A percentile compares a stretch with the other conserved stretches of the same genome.
Conservation (phyloP, 768 basidiomycete genomes). For the Leucosporidium creatinivorum region DNA sequence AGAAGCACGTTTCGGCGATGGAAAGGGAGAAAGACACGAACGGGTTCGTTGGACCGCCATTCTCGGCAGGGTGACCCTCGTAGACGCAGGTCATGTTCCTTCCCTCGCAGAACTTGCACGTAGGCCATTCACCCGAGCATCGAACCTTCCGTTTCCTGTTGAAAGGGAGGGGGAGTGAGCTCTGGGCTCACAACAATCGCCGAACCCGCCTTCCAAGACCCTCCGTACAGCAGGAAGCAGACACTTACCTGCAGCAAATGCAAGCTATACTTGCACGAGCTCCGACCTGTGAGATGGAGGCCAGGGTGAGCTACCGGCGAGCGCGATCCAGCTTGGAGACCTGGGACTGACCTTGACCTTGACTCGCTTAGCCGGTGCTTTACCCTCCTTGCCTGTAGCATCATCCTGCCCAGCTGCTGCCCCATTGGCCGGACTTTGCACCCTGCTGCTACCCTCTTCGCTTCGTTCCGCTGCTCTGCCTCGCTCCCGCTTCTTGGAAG, state of each 20-base stretch:
- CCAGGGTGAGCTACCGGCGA: no score
- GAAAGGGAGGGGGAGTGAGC: neutral
- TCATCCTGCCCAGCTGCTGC: neutral
- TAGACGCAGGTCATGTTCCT: conserved; percentile 18
- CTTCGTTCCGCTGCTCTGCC: neutral
- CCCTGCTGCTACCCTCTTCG: neutral
- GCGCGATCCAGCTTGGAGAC: no score
- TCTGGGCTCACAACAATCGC: no score
- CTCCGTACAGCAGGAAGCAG: no score
- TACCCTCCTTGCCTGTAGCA: neutral
- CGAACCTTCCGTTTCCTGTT: conserved; percentile 31
- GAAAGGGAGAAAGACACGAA: neutral
- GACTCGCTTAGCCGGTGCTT: neutral
- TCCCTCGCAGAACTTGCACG: conserved; percentile 17
- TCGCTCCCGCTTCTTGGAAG: neutral
- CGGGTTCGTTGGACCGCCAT: neutral
- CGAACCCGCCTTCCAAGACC: no score
- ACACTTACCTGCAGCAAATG: neutral
- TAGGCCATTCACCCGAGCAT: conserved; percentile 30
- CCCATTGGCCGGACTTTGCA: neutral
- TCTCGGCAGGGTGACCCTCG: conserved; percentile 28
- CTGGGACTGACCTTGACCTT: neutral
- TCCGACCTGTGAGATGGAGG: neutral
- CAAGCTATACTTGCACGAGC: neutral
- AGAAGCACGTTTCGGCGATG: no score